Base-by-base conservation (phyloP, 2,329 filamentous ascomycete species). In the Hymenoscyphus infarciens region DNA sequence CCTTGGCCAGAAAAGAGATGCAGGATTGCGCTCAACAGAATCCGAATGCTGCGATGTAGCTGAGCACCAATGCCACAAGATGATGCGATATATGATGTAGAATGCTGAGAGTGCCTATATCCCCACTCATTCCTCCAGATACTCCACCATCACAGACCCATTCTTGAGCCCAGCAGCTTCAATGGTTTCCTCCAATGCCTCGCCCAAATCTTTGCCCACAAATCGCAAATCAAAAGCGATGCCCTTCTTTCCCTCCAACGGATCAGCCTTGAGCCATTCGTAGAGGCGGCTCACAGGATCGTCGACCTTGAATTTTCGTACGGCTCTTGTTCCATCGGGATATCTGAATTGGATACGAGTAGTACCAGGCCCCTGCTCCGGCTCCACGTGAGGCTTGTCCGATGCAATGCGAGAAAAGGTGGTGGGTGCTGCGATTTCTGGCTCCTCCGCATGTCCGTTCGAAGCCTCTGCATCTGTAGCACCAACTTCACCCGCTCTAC, bases 101-200 rank as follows among this genome's bases (percentile, higher is more conserved):
- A 25, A 52, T 52, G 45, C 45, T 52, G 22, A 57, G 19, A 39
- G 29, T 52, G 42, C n/a, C 19, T 25, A 25, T 10, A 27, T 61
- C 16, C 38, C 39, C 52, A 25, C 63, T 61, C 68, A 72, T 42
- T 74, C 69, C 75, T 91, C 88, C 62, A 90, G 77, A 72, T 92
- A 96, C 75, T 97, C 95, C 69, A 99, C 88, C 91, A 97, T 97
- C 7, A 99, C 89, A 0, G 92, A 97, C 3, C 90, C 92, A 73
- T 96, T 94, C 80, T 95, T 96, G 70, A 99, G 77, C 0, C 93
- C 92, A 0, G 89, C 91, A 72, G 92, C 88, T 68, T 86, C 86
- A 64, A 99, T 90, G 0, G 87, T 91, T 67, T 83, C 78, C 56
- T 92, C 88, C 57, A 97, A 79, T 61, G 81, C 78, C 19, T 89